phyloP scores from a whole-genome alignment of 805 yeast genomes.

The Barnettozyma siamensis region DNA sequence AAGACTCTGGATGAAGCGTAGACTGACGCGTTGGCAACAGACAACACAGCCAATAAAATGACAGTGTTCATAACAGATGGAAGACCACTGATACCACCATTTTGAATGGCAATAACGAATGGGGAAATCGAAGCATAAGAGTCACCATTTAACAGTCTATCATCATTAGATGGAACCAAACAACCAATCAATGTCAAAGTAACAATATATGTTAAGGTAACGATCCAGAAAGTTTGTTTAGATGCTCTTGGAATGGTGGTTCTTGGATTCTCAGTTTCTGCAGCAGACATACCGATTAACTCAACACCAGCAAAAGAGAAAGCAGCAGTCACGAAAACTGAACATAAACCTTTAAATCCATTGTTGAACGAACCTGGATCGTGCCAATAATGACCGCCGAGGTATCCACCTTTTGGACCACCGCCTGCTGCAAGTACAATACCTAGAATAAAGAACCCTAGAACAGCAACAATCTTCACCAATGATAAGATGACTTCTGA shows the following conservation, averaged over 20 bases:
- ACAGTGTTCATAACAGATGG: slow-evolving; percentile 66
- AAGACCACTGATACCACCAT: slow-evolving; percentile 58
- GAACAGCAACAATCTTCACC: slow-evolving; percentile 59
- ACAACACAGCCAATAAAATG: slow-evolving; percentile 57
- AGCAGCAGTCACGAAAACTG: slow-evolving; percentile 47
- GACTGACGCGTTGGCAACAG: slow-evolving; percentile 71
- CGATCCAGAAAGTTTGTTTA: slow-evolving; percentile 42
- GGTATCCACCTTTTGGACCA: slow-evolving; percentile 41
- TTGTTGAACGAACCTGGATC: slow-evolving; percentile 55
- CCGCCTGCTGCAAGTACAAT: slow-evolving; percentile 58
- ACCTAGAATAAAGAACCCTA: slow-evolving; percentile 55
- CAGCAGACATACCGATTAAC: slow-evolving; percentile 46
- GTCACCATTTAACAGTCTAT: slow-evolving; percentile 40
- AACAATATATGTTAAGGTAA: slow-evolving; percentile 52
- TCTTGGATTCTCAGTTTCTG: slow-evolving; percentile 53
- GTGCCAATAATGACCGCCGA: slow-evolving; percentile 41
- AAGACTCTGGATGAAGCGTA: slow-evolving; percentile 65
- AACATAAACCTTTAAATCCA: slow-evolving; percentile 57
- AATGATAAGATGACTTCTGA: slow-evolving; percentile 56
- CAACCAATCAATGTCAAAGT: slow-evolving; percentile 55
- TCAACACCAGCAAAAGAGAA: slow-evolving; percentile 66
- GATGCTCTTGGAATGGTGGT: slow-evolving; percentile 56
- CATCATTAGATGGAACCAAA: slow-evolving; percentile 62
- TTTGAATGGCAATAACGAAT: slow-evolving; percentile 63
- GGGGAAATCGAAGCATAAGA: slow-evolving; percentile 69